Evolutionary conservation across 1,139 yeast species (phyloP).

Genomic region (Kluyveromyces sp.): DNA sequence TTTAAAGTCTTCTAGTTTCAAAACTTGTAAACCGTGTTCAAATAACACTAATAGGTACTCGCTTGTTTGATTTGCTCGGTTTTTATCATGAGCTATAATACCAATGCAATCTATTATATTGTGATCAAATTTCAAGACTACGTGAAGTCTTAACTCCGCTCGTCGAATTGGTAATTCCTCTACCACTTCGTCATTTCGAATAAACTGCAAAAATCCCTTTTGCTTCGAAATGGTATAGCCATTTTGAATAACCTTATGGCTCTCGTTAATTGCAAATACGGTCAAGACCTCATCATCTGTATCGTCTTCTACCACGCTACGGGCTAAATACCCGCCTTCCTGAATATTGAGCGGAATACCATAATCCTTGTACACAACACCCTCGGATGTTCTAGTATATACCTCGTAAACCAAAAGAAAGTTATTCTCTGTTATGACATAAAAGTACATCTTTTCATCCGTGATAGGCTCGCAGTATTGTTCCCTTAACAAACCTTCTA

Average conservation of each 20-base stretch:
- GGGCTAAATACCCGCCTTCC: not conserved
- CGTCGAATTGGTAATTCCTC: slow-evolving; percentile 30
- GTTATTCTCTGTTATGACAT: slow-evolving; percentile 24
- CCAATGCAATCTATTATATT: slow-evolving; percentile 33
- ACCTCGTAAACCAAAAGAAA: slow-evolving; percentile 27
- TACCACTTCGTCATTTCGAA: slow-evolving; percentile 14
- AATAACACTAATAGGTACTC: slow-evolving; percentile 32
- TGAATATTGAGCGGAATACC: slow-evolving; percentile 19
- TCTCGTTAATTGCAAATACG: slow-evolving; percentile 32
- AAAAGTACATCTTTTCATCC: slow-evolving; percentile 11
- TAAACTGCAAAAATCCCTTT: slow-evolving; percentile 26
- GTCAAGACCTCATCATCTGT: slow-evolving; percentile 35
- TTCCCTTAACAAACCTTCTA: slow-evolving; percentile 17
- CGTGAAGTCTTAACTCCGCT: slow-evolving; percentile 35
- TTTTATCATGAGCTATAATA: slow-evolving; percentile 17
- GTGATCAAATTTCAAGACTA: slow-evolving; percentile 39
- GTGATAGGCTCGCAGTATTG: slow-evolving; percentile 2
- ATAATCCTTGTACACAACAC: slow-evolving; percentile 22
- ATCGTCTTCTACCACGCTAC: slow-evolving; percentile 13
- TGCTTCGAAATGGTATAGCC: slow-evolving; percentile 36
- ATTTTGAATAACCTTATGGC: slow-evolving; percentile 39
- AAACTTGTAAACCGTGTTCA: slow-evolving; percentile 35
- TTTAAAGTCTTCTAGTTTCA: slow-evolving; percentile 31
- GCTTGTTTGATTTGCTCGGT: slow-evolving; percentile 14
- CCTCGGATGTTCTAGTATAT: slow-evolving; percentile 17